Base-by-base conservation (phyloP, 2,329 filamentous ascomycete genomes). In the Ceratocystis variospora region DNA sequence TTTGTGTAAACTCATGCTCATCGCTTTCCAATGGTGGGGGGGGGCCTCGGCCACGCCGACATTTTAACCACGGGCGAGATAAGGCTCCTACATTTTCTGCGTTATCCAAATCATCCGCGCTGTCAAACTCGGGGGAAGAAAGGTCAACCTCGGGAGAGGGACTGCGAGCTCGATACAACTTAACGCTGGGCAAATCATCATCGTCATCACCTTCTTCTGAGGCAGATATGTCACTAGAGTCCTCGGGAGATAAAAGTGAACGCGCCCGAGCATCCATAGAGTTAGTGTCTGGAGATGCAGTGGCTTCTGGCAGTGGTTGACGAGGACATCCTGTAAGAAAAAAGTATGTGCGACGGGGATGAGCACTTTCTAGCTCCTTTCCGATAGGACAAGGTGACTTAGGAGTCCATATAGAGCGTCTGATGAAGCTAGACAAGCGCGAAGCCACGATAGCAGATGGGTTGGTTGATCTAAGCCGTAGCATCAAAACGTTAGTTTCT, bases 1-100 rank as follows among this genome's bases (percentile, higher is more conserved):
- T 97, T 76, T 96, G 90, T 5, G 93, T 96, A 73, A 99, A 99
- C 76, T 97, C 94, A 73, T 88, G 89, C 79, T 97, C 93, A 71
- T 97, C 93, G 72, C 89, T 90, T 77, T 97, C 93, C 46, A 97
- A 80, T 17, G 91, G 90, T 63, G 93, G 92, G 69, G 90, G 94
- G 28, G 88, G 85, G n/a, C 87, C 88, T 68, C 89, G 85, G 68
- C 74, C 72, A 70, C 77, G 73, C 71, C 75, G 73, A 67, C 72
- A 73, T 68, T 73, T 75, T n/a, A 66, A 28, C 67, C 64, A 68
- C 17, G 67, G 48, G 67, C 71, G 73, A 61, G 80, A 77, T 31
- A 87, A 86, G 73, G 83, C 79, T 15, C 77, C 76, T 22, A 64
- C 41, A 31, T 25, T 31, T 53, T 79, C 72, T 70, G 85, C 83